Base-by-base conservation (phyloP, 2,329 filamentous ascomycete genomes). In the Aspergillus proliferans region DNA sequence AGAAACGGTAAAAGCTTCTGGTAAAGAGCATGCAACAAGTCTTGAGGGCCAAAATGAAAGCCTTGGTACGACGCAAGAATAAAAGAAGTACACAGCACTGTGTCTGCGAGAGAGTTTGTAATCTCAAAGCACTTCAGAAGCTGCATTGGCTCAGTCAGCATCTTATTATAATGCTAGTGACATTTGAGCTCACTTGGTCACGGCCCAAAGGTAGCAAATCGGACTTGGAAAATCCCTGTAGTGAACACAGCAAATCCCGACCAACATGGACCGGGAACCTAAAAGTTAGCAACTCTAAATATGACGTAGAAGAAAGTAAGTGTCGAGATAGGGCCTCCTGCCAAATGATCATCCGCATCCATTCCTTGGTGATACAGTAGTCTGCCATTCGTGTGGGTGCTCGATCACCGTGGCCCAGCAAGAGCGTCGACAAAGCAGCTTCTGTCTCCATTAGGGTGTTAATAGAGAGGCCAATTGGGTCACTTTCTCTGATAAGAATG, bases 301-400 rank as follows among this genome's bases (percentile, higher is more conserved):
- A 45, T 1, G 59, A 52, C 6, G 52, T 48, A 6, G 63, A 65
- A 6, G 63, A 66, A 2, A 66, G 43, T 14, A 65, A 47, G 2
- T 56, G 57, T 36, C 49, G 41, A 3, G 58, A 58, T 3, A 66
- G 45, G 14, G 61, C 63, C 24, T 63, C 51, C 24, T 65, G 63
- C 63, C 63, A 66, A 18, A 66, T 50, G 6, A 66, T 66, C 1
- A 58, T 64, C 22, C 62, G 55, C 63, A 66, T 66, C 63, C 63
- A 66, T 49, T 65, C 54, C 42, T 55, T 57, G 1, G 63, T 66
- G 38, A 65, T 63, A 26, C 57, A 54, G 22, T 55, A 64, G 21
- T 66, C 63, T 19, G 62, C 63, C 10, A 59, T 50, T 9, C 63
- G 56, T 7, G 57, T 56, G 1, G 56, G 56, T 2, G 55, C 46